Evolutionary conservation across 352 stramenopile genomes (phyloP).

Genomic region (Peronospora farinosa): DNA sequence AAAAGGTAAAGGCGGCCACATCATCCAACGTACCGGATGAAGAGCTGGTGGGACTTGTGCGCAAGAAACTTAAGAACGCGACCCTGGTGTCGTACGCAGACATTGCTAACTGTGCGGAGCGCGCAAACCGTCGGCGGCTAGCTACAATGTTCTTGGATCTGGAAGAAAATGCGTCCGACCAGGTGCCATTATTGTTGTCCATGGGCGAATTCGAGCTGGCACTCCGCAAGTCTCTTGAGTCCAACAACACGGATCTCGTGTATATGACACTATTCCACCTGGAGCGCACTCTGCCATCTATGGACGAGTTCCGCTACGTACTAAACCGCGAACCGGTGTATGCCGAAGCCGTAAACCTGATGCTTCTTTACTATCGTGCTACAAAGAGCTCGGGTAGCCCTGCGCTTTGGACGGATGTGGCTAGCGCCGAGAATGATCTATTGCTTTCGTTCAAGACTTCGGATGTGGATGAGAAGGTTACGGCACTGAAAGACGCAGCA

Average conservation of each 20-base stretch:
- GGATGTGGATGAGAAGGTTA: constrained; percentile 61
- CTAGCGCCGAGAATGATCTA: constrained; percentile 68
- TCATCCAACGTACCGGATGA: constrained; percentile 57
- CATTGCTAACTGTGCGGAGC: constrained; percentile 77
- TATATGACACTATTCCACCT: constrained; percentile 88
- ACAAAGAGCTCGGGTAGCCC: constrained; percentile 59
- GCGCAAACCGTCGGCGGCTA: constrained; percentile 70
- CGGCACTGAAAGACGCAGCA: constrained; percentile 56
- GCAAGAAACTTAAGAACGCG: constrained; percentile 77
- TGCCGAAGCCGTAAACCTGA: constrained; percentile 62
- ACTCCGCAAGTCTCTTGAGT: constrained; percentile 83
- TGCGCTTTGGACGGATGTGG: constrained; percentile 55
- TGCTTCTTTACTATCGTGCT: constrained; percentile 71
- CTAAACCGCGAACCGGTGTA: constrained; percentile 68
- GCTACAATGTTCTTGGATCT: constrained; percentile 87
- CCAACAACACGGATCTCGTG: constrained; percentile 85
- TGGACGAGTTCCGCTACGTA: constrained; percentile 78
- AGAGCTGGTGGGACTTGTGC: constrained; percentile 75
- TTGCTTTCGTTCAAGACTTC: constrained; percentile 59
- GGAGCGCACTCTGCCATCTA: constrained; percentile 67
- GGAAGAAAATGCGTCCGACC: constrained; percentile 83
- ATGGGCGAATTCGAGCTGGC: constrained; percentile 90
- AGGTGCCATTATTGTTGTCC: constrained; percentile 83
- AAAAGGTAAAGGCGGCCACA: constrained; percentile 73
- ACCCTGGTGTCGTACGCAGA: constrained; percentile 78